Percentiles rank a stretch among this genome's conserved stretches.
phyloP scores from a whole-genome alignment of 805 yeast species.

The Yarrowia sp. region DNA sequence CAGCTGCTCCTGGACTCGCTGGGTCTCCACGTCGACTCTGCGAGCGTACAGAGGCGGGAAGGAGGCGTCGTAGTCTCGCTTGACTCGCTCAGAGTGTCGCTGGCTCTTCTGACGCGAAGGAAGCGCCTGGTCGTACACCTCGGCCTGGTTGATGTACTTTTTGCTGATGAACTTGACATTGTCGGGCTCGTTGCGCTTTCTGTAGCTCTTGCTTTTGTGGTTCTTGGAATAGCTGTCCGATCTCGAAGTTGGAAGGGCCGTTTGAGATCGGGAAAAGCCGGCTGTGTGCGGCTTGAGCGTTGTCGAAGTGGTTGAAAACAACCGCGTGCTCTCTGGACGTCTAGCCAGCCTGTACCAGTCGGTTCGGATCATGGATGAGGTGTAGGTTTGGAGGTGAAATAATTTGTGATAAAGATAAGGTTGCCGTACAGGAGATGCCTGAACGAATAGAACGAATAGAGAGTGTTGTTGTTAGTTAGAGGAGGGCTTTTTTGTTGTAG shows the following conservation, averaged over 20 bases:
- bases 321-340: not conserved
- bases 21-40: not conserved
- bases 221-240: not conserved
- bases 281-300: not conserved
- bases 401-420: not conserved
- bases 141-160: constrained; percentile 1
- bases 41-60: constrained; percentile 9
- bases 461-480: too few relatives aligned
- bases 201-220: not conserved
- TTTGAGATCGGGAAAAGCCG: not conserved
- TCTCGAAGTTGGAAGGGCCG: not conserved
- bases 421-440: not conserved
- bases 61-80: not conserved
- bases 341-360: not conserved
- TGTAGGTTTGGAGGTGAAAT: not conserved
- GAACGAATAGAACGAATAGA: too few relatives aligned
- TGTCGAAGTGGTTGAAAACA: not conserved
- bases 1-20: not conserved
- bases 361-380: not conserved
- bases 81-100: not conserved
- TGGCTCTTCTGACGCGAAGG: not conserved
- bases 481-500: too few relatives aligned
- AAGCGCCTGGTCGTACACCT: not conserved
- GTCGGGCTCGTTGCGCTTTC: not conserved
- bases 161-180: not conserved